Evolutionary conservation across 441 rosid species (phyloP).

Genomic region (Kokia cookei): DNA sequence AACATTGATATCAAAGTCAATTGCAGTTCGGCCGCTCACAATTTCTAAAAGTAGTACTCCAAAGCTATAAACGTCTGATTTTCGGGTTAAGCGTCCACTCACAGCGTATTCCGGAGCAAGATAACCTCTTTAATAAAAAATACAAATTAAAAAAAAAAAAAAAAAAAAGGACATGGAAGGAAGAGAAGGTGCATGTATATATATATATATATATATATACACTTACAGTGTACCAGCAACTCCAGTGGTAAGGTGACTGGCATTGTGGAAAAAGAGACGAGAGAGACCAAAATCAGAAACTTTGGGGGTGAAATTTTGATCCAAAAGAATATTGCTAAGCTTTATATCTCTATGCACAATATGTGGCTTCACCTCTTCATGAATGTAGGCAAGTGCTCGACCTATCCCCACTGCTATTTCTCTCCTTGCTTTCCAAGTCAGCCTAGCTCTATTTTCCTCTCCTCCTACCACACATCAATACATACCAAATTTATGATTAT

Average conservation of each 20-base stretch:
- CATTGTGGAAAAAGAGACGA: slow-evolving; percentile 18
- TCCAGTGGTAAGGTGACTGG: slow-evolving; percentile 32
- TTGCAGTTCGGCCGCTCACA: slow-evolving; percentile 16
- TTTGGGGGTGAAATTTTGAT: slow-evolving; percentile 22
- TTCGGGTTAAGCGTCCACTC: slow-evolving; percentile 18
- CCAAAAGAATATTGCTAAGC: slow-evolving; percentile 26
- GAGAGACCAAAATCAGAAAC: slow-evolving; percentile 31
- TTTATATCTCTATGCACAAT: slow-evolving; percentile 30
- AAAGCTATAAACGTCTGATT: slow-evolving; percentile 27
- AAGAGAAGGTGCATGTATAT: not conserved
- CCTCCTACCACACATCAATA: slow-evolving; percentile 9
- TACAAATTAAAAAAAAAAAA: not conserved
- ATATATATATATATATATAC: too few species aligned
- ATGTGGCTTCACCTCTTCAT: slow-evolving; percentile 22
- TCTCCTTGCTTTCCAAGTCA: slow-evolving; percentile 25
- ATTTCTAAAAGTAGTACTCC: slow-evolving; percentile 28
- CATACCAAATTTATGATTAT: not conserved
- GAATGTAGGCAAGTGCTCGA: slow-evolving; percentile 20
- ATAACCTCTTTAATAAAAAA: slow-evolving; percentile 15
- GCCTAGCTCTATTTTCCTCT: slow-evolving; percentile 14
- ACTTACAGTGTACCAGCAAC: slow-evolving; percentile 52
- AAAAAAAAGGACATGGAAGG: not conserved
- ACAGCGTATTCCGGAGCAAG: slow-evolving; percentile 26
- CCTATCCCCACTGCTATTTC: slow-evolving; percentile 17
- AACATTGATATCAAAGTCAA: slow-evolving; percentile 14